These are phyloP conservation scores for Gossypium davidsonii DNA, from an alignment of 441 rosid species.

Conservation along the genomic window DNA sequence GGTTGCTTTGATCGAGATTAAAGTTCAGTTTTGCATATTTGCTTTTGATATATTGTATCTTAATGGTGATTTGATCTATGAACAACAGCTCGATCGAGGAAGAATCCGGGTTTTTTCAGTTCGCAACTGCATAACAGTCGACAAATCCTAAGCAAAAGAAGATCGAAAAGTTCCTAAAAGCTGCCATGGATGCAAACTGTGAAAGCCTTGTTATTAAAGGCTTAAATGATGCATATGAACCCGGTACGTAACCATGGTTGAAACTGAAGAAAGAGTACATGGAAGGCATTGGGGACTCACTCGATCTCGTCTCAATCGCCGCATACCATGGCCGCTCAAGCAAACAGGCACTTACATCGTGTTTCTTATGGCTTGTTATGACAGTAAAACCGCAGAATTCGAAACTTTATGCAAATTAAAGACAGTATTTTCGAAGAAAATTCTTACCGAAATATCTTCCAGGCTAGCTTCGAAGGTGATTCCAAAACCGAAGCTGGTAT, in stretches of 20 bases:
- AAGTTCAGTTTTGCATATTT: slow-evolving; percentile 77
- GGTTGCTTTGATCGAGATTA: slow-evolving; percentile 65
- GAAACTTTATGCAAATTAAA: not conserved
- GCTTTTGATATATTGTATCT: slow-evolving; percentile 79
- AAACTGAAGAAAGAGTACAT: not conserved
- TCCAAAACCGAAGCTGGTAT: not conserved
- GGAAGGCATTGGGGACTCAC: not conserved
- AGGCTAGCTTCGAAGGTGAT: not conserved
- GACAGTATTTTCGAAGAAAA: not conserved
- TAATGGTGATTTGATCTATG: slow-evolving; percentile 64
- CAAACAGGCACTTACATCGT: not conserved
- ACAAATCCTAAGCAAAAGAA: not conserved
- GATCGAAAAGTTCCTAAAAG: not conserved
- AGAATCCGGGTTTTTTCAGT: not conserved
- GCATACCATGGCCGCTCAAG: not conserved
- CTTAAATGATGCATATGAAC: not conserved
- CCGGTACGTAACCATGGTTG: not conserved
- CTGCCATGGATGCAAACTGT: not conserved
- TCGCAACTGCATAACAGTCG: not conserved
- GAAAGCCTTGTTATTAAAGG: not conserved
- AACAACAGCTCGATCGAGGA: slow-evolving; percentile 39
- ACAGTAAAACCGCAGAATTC: not conserved
- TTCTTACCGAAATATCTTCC: not conserved
- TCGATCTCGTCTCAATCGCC: not conserved
- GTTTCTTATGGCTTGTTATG: not conserved